phyloP scores from a whole-genome alignment of 768 basidiomycete genomes.

The Gautieria morchelliformis region DNA sequence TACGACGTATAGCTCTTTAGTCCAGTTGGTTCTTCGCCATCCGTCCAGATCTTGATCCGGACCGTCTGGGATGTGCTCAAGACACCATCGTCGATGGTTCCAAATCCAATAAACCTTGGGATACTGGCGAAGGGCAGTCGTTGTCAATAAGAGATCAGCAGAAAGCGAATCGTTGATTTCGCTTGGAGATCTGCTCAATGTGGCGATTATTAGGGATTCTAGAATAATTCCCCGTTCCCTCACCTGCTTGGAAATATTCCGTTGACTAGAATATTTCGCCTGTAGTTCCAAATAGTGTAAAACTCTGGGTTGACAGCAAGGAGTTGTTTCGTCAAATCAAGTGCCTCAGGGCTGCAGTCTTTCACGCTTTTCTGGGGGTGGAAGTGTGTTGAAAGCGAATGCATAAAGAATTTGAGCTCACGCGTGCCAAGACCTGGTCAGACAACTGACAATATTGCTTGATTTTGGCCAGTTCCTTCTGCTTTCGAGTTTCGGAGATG shows the following conservation, averaged over 20 bases:
- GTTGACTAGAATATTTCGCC: slow-evolving; percentile 65
- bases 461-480: slow-evolving; percentile 68
- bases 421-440: slow-evolving; percentile 54
- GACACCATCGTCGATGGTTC: slow-evolving; percentile 96
- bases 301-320: slow-evolving; percentile 89
- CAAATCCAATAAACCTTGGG: slow-evolving; percentile 99
- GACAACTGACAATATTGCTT: slow-evolving; percentile 63
- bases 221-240: slow-evolving; percentile 8
- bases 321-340: slow-evolving; percentile 66
- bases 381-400: neutral
- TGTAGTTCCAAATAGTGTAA: slow-evolving; percentile 94
- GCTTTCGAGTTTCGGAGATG: slow-evolving; percentile 54
- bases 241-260: slow-evolving; percentile 66
- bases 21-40: slow-evolving; percentile 83
- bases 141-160: slow-evolving; percentile 74
- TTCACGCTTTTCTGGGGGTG: slow-evolving; percentile 49
- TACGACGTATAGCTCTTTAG: slow-evolving; percentile 73
- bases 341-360: slow-evolving; percentile 66
- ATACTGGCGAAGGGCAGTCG: slow-evolving; percentile 65
- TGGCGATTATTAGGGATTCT: neutral
- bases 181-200: slow-evolving; percentile 39
- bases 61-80: slow-evolving; percentile 74
- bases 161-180: slow-evolving; percentile 55
- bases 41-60: slow-evolving; percentile 43
- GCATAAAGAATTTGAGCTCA: neutral